Conservation (phyloP, 164 flowering plant genomes). For the Umbilicus rupestris region DNA sequence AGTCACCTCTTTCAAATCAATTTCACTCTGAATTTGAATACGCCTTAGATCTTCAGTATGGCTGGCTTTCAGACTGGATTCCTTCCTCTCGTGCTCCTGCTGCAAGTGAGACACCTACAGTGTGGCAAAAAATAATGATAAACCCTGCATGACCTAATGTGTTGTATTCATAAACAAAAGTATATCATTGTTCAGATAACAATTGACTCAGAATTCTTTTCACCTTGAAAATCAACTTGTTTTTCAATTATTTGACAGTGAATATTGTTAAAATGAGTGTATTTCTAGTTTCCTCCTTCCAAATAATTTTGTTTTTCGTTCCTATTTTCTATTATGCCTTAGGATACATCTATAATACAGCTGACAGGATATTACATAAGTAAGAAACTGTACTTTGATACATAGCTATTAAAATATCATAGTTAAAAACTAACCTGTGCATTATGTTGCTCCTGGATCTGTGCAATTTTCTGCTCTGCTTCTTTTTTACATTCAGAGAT, state of each 20-base stretch:
- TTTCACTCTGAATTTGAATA: constrained; percentile 54
- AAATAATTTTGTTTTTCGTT: neutral
- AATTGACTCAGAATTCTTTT: neutral
- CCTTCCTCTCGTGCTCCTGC: constrained; percentile 53
- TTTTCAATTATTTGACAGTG: neutral
- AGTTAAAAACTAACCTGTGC: constrained; percentile 40
- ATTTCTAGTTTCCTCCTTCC: neutral
- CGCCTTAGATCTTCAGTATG: constrained; percentile 51
- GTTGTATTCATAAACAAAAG: neutral
- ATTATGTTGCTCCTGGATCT: constrained; percentile 64
- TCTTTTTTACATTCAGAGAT: constrained; percentile 61
- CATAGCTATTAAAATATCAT: neutral
- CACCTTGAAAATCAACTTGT: neutral
- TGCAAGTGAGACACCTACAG: constrained; percentile 44
- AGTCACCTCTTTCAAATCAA: constrained; percentile 63
- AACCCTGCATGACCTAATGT: neutral
- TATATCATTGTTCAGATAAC: neutral
- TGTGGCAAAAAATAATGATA: neutral
- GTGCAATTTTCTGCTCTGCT: constrained; percentile 35
- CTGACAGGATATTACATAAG: neutral
- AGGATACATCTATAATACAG: neutral
- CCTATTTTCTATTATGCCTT: neutral
- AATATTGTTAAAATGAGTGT: neutral
- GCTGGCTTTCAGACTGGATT: constrained; percentile 33
- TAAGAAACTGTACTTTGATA: neutral